A percentile compares a stretch with the other conserved stretches of the same genome.
phyloP scores from a whole-genome alignment of 2,329 filamentous ascomycete genomes.

The Cercospora nicotianae region DNA sequence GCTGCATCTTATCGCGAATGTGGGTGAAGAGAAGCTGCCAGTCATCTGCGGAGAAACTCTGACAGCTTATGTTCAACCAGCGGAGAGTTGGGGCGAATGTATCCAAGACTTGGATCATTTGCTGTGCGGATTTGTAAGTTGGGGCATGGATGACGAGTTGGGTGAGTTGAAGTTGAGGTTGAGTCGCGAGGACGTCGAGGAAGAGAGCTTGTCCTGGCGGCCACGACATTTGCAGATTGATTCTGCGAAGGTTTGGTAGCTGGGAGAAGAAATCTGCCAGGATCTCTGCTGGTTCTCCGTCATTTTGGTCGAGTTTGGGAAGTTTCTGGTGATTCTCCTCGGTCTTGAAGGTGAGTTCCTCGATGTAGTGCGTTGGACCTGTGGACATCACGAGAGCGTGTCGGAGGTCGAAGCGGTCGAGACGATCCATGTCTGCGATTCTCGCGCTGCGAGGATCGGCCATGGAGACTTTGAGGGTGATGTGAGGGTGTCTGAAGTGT shows the following conservation, averaged over 20 bases:
- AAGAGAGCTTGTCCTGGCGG: neutral
- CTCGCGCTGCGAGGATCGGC: neutral
- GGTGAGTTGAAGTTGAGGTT: neutral
- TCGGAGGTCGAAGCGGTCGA: neutral
- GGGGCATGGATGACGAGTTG: neutral
- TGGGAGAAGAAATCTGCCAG: neutral
- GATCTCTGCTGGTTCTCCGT: neutral
- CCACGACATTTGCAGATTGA: neutral
- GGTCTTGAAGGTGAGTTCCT: neutral
- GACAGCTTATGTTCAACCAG: neutral
- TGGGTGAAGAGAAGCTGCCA: neutral
- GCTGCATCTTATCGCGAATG: neutral
- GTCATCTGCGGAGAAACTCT: neutral
- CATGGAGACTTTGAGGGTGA: neutral
- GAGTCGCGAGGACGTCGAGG: neutral
- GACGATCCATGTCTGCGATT: neutral
- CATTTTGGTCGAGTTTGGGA: neutral
- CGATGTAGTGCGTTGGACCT: neutral
- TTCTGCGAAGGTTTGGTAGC: neutral
- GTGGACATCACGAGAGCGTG: neutral
- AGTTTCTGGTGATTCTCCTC: neutral
- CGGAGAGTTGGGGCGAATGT: neutral
- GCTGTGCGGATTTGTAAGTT: neutral
- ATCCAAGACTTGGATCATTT: neutral
- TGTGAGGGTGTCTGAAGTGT: neutral